Evolutionary conservation across 2,329 filamentous ascomycete genomes (phyloP).

Genomic region (Talaromyces sp.): DNA sequence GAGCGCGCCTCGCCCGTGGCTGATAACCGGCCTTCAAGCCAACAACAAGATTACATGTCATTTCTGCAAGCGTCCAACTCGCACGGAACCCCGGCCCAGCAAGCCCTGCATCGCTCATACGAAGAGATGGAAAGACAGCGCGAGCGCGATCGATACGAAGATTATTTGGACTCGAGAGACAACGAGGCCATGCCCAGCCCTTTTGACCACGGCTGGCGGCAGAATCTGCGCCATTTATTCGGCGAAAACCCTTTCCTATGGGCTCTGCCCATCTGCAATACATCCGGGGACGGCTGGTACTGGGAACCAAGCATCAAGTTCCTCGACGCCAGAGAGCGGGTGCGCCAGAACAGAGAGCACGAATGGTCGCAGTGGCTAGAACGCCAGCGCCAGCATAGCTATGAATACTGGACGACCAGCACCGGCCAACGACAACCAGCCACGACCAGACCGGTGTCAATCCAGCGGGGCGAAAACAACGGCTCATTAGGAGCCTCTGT

Average conservation of each 20-base stretch:
- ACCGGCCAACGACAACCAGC: not conserved
- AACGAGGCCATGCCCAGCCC: conserved; percentile 83
- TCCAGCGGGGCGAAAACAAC: conserved; percentile 12
- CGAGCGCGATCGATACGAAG: conserved; percentile 63
- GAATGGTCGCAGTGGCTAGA: conserved; percentile 25
- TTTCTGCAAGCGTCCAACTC: conserved; percentile 9
- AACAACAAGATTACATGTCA: conserved; percentile 12
- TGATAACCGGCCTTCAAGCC: conserved; percentile 2
- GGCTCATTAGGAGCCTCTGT: not conserved
- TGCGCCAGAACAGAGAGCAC: conserved; percentile 25
- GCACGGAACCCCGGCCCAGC: conserved; percentile 39
- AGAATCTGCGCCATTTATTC: conserved; percentile 76
- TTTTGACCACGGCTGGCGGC: conserved; percentile 80
- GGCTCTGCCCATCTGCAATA: conserved; percentile 75
- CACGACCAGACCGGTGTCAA: conserved; percentile 11
- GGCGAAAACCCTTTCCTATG: conserved; percentile 68
- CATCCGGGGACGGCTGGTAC: conserved; percentile 84
- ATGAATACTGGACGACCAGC: conserved; percentile 8
- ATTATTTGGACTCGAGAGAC: conserved; percentile 86
- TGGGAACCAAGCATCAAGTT: conserved; percentile 85
- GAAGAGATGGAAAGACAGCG: conserved; percentile 57
- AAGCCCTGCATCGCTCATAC: conserved; percentile 41
- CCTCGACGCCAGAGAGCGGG: conserved; percentile 52
- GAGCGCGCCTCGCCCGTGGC: conserved; percentile 39
- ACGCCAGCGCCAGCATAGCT: conserved; percentile 29